Conservation (phyloP, 2,329 filamentous ascomycete species). For the Clarireedia paspali region DNA sequence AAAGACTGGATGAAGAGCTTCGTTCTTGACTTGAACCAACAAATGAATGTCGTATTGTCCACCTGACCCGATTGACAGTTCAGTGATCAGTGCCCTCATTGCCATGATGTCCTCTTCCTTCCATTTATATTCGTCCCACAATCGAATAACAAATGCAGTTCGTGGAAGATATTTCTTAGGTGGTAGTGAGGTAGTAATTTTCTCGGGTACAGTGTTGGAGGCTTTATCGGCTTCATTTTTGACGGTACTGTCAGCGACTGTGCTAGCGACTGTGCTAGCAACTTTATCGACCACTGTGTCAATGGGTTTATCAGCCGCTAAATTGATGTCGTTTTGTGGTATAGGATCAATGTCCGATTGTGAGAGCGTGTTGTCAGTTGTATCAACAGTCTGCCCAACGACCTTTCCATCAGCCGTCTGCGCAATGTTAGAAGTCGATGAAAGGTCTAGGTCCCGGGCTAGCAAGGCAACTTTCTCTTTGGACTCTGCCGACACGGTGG, state of each 20-base stretch:
- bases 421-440: not conserved
- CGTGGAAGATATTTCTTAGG: slow-evolving; percentile 38
- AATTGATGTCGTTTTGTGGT: not conserved
- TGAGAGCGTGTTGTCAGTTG: too few species aligned
- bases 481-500: slow-evolving; percentile 10
- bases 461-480: slow-evolving; percentile 10
- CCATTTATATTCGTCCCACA: slow-evolving; percentile 76
- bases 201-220: not conserved
- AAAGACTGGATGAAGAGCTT: slow-evolving; percentile 72
- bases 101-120: slow-evolving; percentile 74
- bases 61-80: slow-evolving; percentile 72
- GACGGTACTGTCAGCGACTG: not conserved
- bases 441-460: not conserved
- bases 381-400: too few species aligned
- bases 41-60: slow-evolving; percentile 84
- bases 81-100: slow-evolving; percentile 74
- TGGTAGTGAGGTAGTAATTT: not conserved
- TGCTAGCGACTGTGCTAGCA: not conserved
- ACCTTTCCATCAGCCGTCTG: not conserved
- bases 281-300: not conserved
- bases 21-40: slow-evolving; percentile 74
- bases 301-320: not conserved
- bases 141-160: slow-evolving; percentile 73
- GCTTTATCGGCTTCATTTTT: not conserved
- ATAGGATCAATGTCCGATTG: too few species aligned